A percentile compares a stretch with the other conserved stretches of the same genome.
Conservation (phyloP, 805 yeast genomes). For the Candida sonorensis region DNA sequence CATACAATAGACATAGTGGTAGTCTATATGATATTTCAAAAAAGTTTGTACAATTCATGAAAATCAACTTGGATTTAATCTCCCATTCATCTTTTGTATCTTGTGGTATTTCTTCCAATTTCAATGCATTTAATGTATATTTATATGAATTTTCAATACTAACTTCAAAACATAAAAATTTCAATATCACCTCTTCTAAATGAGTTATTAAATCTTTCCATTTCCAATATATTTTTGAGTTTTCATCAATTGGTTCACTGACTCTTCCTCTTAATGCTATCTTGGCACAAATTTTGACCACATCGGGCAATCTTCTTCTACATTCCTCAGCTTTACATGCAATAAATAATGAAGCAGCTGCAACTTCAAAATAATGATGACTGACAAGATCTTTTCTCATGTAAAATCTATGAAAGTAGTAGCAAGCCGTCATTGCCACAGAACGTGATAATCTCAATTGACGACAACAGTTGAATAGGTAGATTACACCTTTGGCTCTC, state of each 20-base stretch:
- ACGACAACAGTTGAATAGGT: slow-evolving; percentile 37
- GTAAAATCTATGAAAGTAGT: slow-evolving; percentile 45
- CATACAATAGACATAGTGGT: slow-evolving; percentile 22
- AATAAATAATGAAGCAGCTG: slow-evolving; percentile 42
- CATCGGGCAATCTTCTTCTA: slow-evolving; percentile 38
- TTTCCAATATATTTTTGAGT: slow-evolving; percentile 40
- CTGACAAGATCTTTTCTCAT: slow-evolving; percentile 35
- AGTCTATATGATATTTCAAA: slow-evolving; percentile 23
- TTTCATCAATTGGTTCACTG: slow-evolving; percentile 34
- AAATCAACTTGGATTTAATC: slow-evolving; percentile 11
- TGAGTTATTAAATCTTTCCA: slow-evolving; percentile 42
- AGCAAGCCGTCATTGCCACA: slow-evolving; percentile 41
- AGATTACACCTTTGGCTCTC: slow-evolving; percentile 43
- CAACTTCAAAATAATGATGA: slow-evolving; percentile 44
- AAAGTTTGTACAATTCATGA: slow-evolving; percentile 19
- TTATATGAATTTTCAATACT: slow-evolving; percentile 35
- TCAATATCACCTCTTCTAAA: slow-evolving; percentile 39
- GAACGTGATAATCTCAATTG: slow-evolving; percentile 40
- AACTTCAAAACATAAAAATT: slow-evolving; percentile 42
- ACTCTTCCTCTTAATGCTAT: slow-evolving; percentile 35
- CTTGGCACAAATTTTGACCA: slow-evolving; percentile 42
- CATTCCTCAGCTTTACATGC: slow-evolving; percentile 51
- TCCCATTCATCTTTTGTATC: slow-evolving; percentile 12
- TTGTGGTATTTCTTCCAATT: slow-evolving; percentile 12
- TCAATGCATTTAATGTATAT: slow-evolving; percentile 17